Base-by-base conservation (phyloP, 2,329 filamentous ascomycete species). In the Sporothrix phasma region DNA sequence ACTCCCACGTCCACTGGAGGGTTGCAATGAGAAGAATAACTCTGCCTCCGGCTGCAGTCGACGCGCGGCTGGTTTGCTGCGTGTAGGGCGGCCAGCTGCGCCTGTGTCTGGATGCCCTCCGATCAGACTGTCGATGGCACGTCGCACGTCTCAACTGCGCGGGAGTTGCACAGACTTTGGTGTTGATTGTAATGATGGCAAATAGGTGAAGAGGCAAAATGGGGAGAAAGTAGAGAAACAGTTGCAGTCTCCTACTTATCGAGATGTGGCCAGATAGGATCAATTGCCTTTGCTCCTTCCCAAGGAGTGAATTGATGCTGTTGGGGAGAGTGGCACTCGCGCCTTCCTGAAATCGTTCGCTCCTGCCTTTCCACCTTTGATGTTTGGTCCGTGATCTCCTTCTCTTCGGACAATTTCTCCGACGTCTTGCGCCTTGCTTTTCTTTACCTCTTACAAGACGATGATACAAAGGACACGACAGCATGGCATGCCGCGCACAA, bases 121-220 rank as follows among this genome's bases (percentile, higher is more conserved):
- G 69, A 73, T 72, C 71, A 73, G 68, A 73, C 72, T 66, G 70
- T 67, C 68, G 68, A 66, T 73, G 71, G 70, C 67, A 73, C 72
- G 66, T 65, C 61, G 64, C 62, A 61, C 65, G 71, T 73, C 68
- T 72, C 71, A 72, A 53, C 64, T 60, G 51, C 47, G 59, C 62
- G 62, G 61, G 69, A 72, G 69, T 68, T 70, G 69, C 69, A 69
- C 47, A 29, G 54, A 45, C 31, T 34, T 34, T 45, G 19, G 54
- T 22, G 17, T 10, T 37, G 7, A n/a, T n/a, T n/a, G n/a, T n/a
- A n/a, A n/a, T n/a, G 31, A n/a, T 0, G 22, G 45, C 19, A 10
- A n/a, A 54, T 34, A 45, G 19, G 51, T 11, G 17, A 24, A 51
- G 17, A 22, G 19, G 46, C 22, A 41, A 51, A 37, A 34, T 31